Conservation (phyloP, 768 basidiomycete species). For the Kockovaella imperatae region DNA sequence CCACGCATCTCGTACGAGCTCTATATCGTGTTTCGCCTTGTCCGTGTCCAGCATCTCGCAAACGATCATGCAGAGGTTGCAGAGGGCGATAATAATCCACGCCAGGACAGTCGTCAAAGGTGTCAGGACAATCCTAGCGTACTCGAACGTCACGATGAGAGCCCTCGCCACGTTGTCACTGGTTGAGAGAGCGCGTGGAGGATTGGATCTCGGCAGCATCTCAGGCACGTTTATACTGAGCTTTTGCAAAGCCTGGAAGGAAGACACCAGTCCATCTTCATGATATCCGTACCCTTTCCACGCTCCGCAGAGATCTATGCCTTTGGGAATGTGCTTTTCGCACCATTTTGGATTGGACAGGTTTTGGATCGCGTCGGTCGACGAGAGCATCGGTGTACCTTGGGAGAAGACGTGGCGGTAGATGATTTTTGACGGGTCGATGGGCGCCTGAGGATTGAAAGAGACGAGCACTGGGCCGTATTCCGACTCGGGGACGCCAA, state of each 20-base stretch:
- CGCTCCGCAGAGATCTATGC: neutral
- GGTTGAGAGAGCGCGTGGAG: too few relatives aligned
- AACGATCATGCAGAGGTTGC: too few relatives aligned
- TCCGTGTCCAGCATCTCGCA: too few relatives aligned
- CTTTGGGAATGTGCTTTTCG: neutral
- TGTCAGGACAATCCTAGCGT: too few relatives aligned
- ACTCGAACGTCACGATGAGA: too few relatives aligned
- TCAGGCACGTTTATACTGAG: neutral
- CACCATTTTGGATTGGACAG: too few relatives aligned
- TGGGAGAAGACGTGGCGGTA: neutral
- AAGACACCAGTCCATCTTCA: conserved; percentile 3
- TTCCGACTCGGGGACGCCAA: neutral
- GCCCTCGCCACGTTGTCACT: too few relatives aligned
- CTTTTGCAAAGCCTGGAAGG: neutral
- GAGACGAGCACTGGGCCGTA: conserved; percentile 2
- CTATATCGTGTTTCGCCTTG: too few relatives aligned
- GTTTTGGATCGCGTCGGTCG: neutral
- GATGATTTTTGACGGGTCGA: conserved; percentile 1
- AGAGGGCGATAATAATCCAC: too few relatives aligned
- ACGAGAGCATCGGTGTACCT: neutral
- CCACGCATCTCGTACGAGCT: too few relatives aligned
- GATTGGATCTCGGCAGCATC: too few relatives aligned
- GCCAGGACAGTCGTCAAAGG: too few relatives aligned
- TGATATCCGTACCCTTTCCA: conserved; percentile 2
- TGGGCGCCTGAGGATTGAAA: neutral